These are phyloP conservation scores for Talaromyces sp. DNA, from an alignment of 2,329 filamentous ascomycete species.

Conservation along the genomic window DNA sequence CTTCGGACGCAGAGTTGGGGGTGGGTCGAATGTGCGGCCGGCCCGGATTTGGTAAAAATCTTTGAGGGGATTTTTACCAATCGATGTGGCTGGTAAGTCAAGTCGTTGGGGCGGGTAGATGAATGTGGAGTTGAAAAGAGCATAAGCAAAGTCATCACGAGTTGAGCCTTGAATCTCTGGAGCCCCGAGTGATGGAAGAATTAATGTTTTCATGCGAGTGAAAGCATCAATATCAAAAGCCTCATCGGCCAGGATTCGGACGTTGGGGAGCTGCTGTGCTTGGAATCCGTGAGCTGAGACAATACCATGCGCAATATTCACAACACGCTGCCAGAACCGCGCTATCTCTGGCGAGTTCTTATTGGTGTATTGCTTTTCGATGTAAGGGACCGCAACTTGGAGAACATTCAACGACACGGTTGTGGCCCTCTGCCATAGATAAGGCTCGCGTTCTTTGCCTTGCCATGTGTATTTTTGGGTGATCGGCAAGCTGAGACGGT, in stretches of 20 bases:
- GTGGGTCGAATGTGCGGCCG: constrained; percentile 71
- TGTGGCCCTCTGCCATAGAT: constrained; percentile 81
- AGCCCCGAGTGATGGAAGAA: constrained; percentile 73
- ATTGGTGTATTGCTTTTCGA: constrained; percentile 49
- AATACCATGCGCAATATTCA: constrained; percentile 69
- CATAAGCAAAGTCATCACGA: constrained; percentile 70
- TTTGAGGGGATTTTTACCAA: constrained; percentile 58
- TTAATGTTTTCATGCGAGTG: constrained; percentile 63
- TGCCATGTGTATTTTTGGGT: constrained; percentile 78
- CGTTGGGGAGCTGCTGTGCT: constrained; percentile 43
- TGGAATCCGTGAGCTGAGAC: constrained; percentile 64
- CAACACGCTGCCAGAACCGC: constrained; percentile 71
- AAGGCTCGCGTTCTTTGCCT: constrained; percentile 68
- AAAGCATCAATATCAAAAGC: constrained; percentile 80
- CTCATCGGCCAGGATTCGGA: constrained; percentile 68
- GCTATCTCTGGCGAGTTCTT: constrained; percentile 46
- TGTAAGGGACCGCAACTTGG: constrained; percentile 64
- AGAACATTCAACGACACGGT: constrained; percentile 70
- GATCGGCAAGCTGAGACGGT: constrained; percentile 70
- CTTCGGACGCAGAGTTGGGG: constrained; percentile 64
- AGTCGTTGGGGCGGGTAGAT: constrained; percentile 70
- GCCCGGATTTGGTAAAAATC: constrained; percentile 66
- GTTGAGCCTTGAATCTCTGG: constrained; percentile 66
- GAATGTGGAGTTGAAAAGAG: constrained; percentile 79
- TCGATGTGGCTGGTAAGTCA: constrained; percentile 55